Percentiles rank a stretch among this genome's conserved stretches.
These are phyloP conservation scores for Beauveria sp. DNA, from an alignment of 2,329 filamentous ascomycete species.

Conservation along the genomic window DNA sequence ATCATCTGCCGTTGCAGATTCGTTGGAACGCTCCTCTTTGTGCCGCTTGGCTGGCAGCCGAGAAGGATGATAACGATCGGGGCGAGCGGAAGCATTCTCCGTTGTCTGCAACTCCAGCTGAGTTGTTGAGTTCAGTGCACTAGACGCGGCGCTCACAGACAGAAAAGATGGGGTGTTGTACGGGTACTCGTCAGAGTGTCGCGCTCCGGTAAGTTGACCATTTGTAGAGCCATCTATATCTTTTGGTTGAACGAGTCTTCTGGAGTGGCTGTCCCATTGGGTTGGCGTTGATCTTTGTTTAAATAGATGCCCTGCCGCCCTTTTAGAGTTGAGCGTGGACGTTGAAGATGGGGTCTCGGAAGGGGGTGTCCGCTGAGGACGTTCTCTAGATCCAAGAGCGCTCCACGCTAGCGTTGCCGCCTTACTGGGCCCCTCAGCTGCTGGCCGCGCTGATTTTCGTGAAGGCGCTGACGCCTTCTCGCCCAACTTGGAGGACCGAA, in stretches of 20 bases:
- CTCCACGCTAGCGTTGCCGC: conserved; percentile 59
- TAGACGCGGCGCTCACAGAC: conserved; percentile 49
- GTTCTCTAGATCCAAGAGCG: conserved; percentile 34
- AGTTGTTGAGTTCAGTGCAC: conserved; percentile 36
- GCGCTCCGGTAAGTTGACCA: conserved; percentile 20
- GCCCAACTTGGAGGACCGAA: conserved; percentile 40
- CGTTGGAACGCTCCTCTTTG: conserved; percentile 13
- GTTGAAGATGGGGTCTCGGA: conserved; percentile 18
- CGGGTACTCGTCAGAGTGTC: conserved; percentile 34
- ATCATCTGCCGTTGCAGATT: conserved; percentile 16
- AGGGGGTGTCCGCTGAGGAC: conserved; percentile 19
- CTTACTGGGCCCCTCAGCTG: conserved; percentile 50
- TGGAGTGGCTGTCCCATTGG: conserved; percentile 49
- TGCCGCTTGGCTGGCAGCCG: background rate
- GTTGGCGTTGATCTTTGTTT: conserved; percentile 25
- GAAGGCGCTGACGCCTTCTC: conserved; percentile 34
- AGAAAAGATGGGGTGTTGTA: conserved; percentile 35
- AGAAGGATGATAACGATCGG: background rate
- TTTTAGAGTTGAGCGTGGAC: conserved; percentile 17
- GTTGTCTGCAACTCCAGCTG: background rate
- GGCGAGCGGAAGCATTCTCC: background rate
- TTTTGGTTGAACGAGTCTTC: conserved; percentile 38
- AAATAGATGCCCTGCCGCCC: conserved; percentile 24
- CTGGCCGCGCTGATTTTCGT: conserved; percentile 33
- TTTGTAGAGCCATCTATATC: conserved; percentile 23